Percentiles rank a stretch among this genome's conserved stretches.
phyloP scores from a whole-genome alignment of 2,329 filamentous ascomycete genomes.

The Zymoseptoria ardabiliae region DNA sequence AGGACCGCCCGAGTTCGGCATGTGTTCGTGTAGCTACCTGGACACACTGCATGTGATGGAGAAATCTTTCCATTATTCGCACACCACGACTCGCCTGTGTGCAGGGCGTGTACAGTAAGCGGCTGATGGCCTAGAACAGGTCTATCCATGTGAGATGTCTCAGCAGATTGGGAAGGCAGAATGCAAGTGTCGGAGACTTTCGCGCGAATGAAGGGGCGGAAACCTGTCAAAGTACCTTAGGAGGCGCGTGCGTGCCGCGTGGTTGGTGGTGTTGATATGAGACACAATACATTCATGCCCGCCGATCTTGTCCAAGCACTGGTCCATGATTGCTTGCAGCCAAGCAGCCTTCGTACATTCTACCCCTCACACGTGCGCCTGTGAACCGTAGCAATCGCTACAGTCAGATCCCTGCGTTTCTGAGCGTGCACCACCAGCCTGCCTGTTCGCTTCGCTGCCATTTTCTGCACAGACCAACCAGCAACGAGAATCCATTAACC shows the following conservation, averaged over 20 bases:
- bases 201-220: neutral
- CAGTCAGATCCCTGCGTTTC: neutral
- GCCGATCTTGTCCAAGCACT: neutral
- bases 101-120: neutral
- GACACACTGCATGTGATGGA: neutral
- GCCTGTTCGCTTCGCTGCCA: neutral
- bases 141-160: neutral
- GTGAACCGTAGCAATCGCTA: neutral
- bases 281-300: neutral
- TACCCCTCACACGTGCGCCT: neutral
- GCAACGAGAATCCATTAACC: neutral
- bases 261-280: neutral
- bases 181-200: neutral
- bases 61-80: neutral
- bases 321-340: neutral
- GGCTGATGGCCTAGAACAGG: neutral
- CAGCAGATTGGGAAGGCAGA: neutral
- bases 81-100: neutral
- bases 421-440: neutral
- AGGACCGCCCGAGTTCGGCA: neutral
- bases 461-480: neutral
- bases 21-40: neutral
- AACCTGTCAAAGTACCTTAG: neutral
- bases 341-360: neutral
- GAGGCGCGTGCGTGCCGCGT: neutral